Base-by-base conservation (phyloP, 139 green algal genomes). In the Chlorella sorokiniana region DNA sequence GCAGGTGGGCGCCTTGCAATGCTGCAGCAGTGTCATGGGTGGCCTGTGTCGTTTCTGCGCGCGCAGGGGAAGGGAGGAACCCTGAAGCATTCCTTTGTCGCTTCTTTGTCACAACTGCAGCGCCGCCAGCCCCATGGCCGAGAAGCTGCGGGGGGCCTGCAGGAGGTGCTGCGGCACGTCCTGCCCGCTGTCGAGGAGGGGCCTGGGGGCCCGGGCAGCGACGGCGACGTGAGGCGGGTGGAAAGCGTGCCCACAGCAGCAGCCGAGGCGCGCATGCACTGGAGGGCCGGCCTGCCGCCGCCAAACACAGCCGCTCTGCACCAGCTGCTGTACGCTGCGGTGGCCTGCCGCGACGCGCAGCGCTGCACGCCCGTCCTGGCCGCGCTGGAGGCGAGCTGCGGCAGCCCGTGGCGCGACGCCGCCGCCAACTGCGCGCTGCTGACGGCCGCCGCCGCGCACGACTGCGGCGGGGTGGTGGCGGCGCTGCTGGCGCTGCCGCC, bases 401-500 rank as follows among this genome's bases (percentile, higher is more conserved):
- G 27, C 9, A 5, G 35, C 52, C 73, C 54, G 18, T 68, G 73
- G 73, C 9, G 3, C 1, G n/a, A 41, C 37, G 20, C 37, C 1
- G 29, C 38, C 25, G 73, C 52, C 23, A 69, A 79, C 27, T 44
- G 51, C 27, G 29, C 54, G 1, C 54, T 79, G 52, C 73, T 79
- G 52, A 35, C 42, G 27, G 41, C 73, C 1, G 51, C 52, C 25
- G 73, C 73, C 54, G 51, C 73, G 73, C 73, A 79, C 27, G 73
- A 79, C 54, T 69, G 69, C 52, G 31, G 37, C 0, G 37, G 20
- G 0, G 73, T 79, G 27, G 73, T 79, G 73, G 20, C 8, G 3
- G 23, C 25, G 11, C 38, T 79, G 73, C 54, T 79, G 45, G 73
- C 73, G 22, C 37, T 68, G 37, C 73, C 73, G 52, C 73, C 73